Evolutionary conservation across 805 yeast species (phyloP), one percentile per base, ranked within the genome.

Genomic region (Candida vaughaniae): DNA sequence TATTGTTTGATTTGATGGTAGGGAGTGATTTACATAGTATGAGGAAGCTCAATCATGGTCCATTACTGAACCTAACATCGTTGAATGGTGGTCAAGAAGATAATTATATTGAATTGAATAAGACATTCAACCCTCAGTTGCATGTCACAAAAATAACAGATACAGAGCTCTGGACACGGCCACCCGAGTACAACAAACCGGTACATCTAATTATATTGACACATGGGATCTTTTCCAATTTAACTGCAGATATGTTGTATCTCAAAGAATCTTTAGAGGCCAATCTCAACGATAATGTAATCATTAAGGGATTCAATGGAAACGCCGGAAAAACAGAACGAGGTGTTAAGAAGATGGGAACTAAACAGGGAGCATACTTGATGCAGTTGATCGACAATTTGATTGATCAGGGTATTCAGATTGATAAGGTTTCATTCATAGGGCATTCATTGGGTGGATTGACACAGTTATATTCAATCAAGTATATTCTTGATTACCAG

Each of bases 361-460:
- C 41, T 0, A 54, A 50, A 5, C 56, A 62, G 32, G 64, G 64
- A 0, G 44, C 48, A 12, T 62, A 58, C 38, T 37, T 66, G 3
- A 45, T 60, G 15, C 47, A 47, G 5, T 38, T 58, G 4, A 49
- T 68, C 14, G 58, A 58, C 5, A 49, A 55, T 12, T 30, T 44
- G 12, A 5, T 39, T 8, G 38, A 32, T 5, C 41, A 48, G 12
- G 48, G 43, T 5, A 44, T 48, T 15, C 42, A 41, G 5, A 47
- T 67, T 9, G 46, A 47, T 22, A 49, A 55, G 29, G 57, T 69
- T 2, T 66, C 73, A 17, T 69, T 69, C 35, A 55, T 69, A 15
- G 75, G 69, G 15, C 75, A 69, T 44, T 69, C 73, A 0, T 41
- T 69, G 4, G 75, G 75, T 6, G 75, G 75, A 1, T 51, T 62